Base-by-base conservation (phyloP, 169 alveolate species). In the Cryptosporidium ubiquitum region DNA sequence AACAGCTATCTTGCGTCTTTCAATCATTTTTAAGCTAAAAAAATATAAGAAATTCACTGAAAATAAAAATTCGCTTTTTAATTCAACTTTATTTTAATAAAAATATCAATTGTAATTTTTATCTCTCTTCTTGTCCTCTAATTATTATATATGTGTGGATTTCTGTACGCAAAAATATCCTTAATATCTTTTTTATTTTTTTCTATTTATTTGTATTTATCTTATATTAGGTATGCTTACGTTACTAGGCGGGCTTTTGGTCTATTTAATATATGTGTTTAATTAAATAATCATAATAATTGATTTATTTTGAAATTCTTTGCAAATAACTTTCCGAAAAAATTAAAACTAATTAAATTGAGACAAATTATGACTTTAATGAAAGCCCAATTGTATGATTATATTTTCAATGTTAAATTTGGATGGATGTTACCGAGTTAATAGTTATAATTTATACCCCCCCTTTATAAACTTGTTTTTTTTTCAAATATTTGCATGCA, bases 1-100 rank as follows among this genome's bases (percentile, higher is more conserved):
- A 35, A 93, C 93, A 33, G 95, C 91, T 12, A 93, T 93, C 84
- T 92, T 93, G 3, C 93, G 93, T 71, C 92, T 92, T 91, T 89
- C 86, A 70, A 86, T 79, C 89, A 79, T 79, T 2, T 79, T 79
- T 40, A 23, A 47, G 12, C 2, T 33, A 70, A 26, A 10, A 20
- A n/a, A 29, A 73, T 29, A 73, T 29, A 55, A 55, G 10, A 33
- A 37, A 35, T 31, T n/a, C 42, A 26, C 42, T 14, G 16, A 73
- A 73, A 73, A 55, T 18, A 71, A 37, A 37, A 69, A 42, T 14
- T n/a, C 35, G 66, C 66, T 55, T 26, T 2, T 23, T 16, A 51
- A 55, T 20, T 55, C 16, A 55, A 55, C 20, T 58, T 58, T 20
- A 31, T 12, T n/a, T 58, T 3, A 58, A 58, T 33, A 64, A 60